These are phyloP conservation scores for Penicillium simplicissimum DNA, from an alignment of 495 filamentous ascomycete genomes.

Conservation along the genomic window DNA sequence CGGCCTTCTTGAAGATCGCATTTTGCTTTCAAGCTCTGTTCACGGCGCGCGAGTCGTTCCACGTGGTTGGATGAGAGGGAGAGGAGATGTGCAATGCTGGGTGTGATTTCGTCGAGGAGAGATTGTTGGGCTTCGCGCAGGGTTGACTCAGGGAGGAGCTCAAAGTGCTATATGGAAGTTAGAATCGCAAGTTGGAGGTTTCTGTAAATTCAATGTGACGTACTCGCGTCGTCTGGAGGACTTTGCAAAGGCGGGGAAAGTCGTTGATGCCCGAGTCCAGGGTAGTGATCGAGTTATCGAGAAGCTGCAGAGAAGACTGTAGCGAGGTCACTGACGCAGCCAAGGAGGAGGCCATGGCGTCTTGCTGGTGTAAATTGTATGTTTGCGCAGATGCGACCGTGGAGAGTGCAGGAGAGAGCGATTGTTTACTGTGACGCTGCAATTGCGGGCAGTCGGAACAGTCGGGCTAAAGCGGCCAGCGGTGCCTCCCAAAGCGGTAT, in stretches of 20 bases:
- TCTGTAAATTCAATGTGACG: constrained; percentile 18
- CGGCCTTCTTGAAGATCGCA: constrained; percentile 71
- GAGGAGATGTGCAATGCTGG: constrained; percentile 69
- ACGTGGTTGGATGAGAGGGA: constrained; percentile 64
- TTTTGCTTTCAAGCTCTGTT: constrained; percentile 67
- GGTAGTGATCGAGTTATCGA: constrained; percentile 71
- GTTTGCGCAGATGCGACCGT: neutral
- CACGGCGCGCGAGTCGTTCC: constrained; percentile 70
- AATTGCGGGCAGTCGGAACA: constrained; percentile 22
- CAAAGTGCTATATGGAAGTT: constrained; percentile 63
- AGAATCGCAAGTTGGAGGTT: neutral
- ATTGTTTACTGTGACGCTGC: constrained; percentile 36
- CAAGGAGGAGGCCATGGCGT: constrained; percentile 52
- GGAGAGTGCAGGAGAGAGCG: neutral
- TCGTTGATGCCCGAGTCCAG: constrained; percentile 71
- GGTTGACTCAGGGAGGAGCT: constrained; percentile 69
- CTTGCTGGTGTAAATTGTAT: neutral
- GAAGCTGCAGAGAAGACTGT: constrained; percentile 66
- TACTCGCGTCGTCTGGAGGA: constrained; percentile 71
- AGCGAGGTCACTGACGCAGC: constrained; percentile 68
- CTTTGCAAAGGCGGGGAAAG: constrained; percentile 71
- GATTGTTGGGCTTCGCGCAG: constrained; percentile 67
- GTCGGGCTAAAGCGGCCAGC: constrained; percentile 29
- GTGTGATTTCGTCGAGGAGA: constrained; percentile 71
- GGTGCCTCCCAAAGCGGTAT: constrained; percentile 35